Percentiles rank a stretch among this genome's conserved stretches.
phyloP scores from a whole-genome alignment of 257 asterid species.

The Leptodermis oblonga region DNA sequence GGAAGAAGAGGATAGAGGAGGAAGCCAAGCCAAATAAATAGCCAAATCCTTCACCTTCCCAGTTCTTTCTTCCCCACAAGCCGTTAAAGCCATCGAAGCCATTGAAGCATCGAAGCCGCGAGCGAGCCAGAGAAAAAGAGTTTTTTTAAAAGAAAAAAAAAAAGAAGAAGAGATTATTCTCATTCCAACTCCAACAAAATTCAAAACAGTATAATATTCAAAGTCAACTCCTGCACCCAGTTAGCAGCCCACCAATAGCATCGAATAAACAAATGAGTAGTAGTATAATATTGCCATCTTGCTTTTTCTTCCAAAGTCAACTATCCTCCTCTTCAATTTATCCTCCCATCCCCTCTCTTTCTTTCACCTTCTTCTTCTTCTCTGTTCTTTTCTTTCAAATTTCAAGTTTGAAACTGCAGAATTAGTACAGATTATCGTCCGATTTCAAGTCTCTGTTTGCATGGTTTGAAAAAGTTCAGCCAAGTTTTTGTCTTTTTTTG shows the following conservation, averaged over 20 bases:
- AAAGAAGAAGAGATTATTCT: background rate
- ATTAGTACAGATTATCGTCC: background rate
- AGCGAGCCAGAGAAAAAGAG: background rate
- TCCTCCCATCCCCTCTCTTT: constrained; percentile 28
- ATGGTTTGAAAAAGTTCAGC: constrained; percentile 3
- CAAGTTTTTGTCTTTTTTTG: background rate
- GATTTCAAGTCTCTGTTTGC: background rate
- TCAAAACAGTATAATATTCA: background rate
- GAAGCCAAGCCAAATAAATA: too few relatives aligned
- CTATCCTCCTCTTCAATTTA: constrained; percentile 26
- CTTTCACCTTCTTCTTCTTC: background rate
- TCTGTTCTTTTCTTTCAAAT: constrained; percentile 15
- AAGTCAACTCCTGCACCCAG: constrained; percentile 16
- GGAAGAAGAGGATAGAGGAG: too few relatives aligned
- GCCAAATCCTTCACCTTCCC: too few relatives aligned
- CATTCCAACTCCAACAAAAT: constrained; percentile 8
- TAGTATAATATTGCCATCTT: background rate
- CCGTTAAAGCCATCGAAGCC: too few relatives aligned
- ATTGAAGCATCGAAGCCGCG: too few relatives aligned
- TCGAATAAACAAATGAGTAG: constrained; percentile 9
- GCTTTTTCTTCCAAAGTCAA: constrained; percentile 43
- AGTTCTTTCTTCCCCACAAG: too few relatives aligned
- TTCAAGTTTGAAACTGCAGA: too few relatives aligned
- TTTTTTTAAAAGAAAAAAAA: background rate
- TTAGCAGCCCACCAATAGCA: background rate